Conservation (phyloP, 2,329 filamentous ascomycete species). For the Periconia macrospinosa region DNA sequence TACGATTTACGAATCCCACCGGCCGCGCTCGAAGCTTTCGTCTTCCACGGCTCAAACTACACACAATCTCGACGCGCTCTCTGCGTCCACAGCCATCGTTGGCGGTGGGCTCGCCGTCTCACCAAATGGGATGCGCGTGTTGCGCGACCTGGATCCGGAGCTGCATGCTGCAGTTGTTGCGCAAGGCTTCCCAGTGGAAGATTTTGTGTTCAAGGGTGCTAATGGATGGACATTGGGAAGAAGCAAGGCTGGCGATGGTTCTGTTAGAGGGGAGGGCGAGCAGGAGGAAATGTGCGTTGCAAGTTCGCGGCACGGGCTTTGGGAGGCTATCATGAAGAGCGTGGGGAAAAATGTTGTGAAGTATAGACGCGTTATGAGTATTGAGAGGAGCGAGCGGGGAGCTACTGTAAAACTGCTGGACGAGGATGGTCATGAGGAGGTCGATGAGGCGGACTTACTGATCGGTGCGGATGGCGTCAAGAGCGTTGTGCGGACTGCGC, state of each 20-base stretch:
- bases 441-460: slow-evolving; percentile 29
- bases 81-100: slow-evolving; percentile 20
- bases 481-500: slow-evolving; percentile 20
- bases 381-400: slow-evolving; percentile 5
- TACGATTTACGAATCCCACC: slow-evolving; percentile 28
- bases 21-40: slow-evolving; percentile 14
- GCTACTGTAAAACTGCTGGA: slow-evolving; percentile 15
- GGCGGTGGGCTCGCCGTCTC: too few relatives aligned
- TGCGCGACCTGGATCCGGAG: too few relatives aligned
- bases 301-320: slow-evolving; percentile 29
- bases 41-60: too few relatives aligned
- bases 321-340: slow-evolving; percentile 19
- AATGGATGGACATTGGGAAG: too few relatives aligned
- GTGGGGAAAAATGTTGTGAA: slow-evolving; percentile 12
- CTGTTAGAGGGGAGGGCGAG: too few relatives aligned
- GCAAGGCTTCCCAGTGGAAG: too few relatives aligned
- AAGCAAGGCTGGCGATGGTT: too few relatives aligned
- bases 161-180: too few relatives aligned
- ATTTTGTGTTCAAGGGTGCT: too few relatives aligned
- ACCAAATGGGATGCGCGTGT: too few relatives aligned
- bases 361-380: slow-evolving; percentile 14
- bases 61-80: too few relatives aligned
- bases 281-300: slow-evolving; percentile 18
- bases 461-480: slow-evolving; percentile 34
- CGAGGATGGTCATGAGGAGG: slow-evolving; percentile 7